Conservation (phyloP, 75 land plant genomes). For the Selaginella moellendorffii region DNA sequence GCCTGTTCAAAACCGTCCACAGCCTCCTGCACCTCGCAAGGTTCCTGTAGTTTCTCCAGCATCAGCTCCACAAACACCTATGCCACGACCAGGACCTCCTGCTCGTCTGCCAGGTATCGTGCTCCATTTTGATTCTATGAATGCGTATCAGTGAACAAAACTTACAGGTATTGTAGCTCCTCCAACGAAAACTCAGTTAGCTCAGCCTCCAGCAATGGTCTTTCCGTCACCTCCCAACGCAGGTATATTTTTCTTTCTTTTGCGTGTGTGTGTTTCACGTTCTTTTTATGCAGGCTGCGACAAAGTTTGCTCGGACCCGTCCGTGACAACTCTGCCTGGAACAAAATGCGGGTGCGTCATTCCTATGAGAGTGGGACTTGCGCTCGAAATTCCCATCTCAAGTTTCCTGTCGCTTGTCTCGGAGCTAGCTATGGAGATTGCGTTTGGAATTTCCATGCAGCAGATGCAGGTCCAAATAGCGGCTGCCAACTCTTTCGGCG, state of each 20-base stretch:
- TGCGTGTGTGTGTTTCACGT: not conserved
- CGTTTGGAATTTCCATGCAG: slow-evolving; percentile 50
- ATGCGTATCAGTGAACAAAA: too few relatives aligned
- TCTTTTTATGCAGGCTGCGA: not conserved
- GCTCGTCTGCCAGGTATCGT: too few relatives aligned
- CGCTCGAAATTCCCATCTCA: slow-evolving; percentile 42
- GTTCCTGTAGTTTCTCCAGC: too few relatives aligned
- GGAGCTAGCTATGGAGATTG: slow-evolving; percentile 65
- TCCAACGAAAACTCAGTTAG: not conserved
- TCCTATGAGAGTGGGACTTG: slow-evolving; percentile 59
- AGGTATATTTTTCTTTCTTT: not conserved
- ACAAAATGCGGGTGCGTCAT: slow-evolving; percentile 86
- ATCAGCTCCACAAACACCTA: too few relatives aligned
- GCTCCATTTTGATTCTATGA: too few relatives aligned
- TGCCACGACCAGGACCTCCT: too few relatives aligned
- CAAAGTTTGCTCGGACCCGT: slow-evolving; percentile 42
- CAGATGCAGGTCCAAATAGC: slow-evolving; percentile 71
- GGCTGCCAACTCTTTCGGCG: slow-evolving; percentile 45
- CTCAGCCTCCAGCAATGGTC: not conserved
- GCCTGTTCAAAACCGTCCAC: too few relatives aligned
- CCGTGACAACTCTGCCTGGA: slow-evolving; percentile 53
- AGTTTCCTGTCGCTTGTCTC: slow-evolving; percentile 43
- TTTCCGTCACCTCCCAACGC: not conserved
- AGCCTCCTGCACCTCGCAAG: too few relatives aligned
- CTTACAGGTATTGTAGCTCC: not conserved